Base-by-base conservation (phyloP, 2,329 filamentous ascomycete genomes). In the Paecilomyces sp. region DNA sequence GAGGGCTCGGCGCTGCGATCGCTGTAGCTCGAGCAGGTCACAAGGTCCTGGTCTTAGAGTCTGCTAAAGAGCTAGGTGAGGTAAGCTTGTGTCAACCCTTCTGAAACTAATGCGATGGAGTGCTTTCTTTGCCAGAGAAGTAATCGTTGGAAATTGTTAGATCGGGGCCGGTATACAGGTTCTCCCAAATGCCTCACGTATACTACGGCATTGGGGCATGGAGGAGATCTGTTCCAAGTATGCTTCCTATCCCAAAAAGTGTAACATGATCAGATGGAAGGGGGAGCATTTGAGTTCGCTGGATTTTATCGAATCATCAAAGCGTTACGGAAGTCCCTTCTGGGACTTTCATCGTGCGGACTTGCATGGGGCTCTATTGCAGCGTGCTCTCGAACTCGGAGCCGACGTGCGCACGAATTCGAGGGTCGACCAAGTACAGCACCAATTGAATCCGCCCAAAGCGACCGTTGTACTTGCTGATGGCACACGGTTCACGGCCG, bases 121-220 rank as follows among this genome's bases (percentile, higher is more conserved):
- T 3, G 15, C 36, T 8, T 47, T 18, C 5, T 47, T n/a, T 9
- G 8, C 22, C n/a, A 18, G 18, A 4, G n/a, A 18, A 50, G 15
- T 24, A 24, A 28, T 47, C 3, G 51, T 51, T 24, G n/a, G 3
- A 18, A n/a, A 7, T 6, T 24, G 50, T 72, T 80, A 83, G 60
- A 77, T 84, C 62, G 86, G 89, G 13, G 89, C 91, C 66, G 88
- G 88, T 3, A 79, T 90, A 6, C 86, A 88, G 70, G 85, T 74
- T 50, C 71, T 69, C 3, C 71, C 71, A 1, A 74, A 74, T 57
- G 68, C 68, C 11, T 72, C 70, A 0, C 69, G 68, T 1, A 65
- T 74, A 8, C 64, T 74, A 57, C 59, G 65, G 4, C 61, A 70
- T 58, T 74, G 71, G 71, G 81, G 81, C 0, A 69, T 84, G 2